These are phyloP conservation scores for Lophium mytilinum DNA, from an alignment of 495 filamentous ascomycete species.

Conservation along the genomic window DNA sequence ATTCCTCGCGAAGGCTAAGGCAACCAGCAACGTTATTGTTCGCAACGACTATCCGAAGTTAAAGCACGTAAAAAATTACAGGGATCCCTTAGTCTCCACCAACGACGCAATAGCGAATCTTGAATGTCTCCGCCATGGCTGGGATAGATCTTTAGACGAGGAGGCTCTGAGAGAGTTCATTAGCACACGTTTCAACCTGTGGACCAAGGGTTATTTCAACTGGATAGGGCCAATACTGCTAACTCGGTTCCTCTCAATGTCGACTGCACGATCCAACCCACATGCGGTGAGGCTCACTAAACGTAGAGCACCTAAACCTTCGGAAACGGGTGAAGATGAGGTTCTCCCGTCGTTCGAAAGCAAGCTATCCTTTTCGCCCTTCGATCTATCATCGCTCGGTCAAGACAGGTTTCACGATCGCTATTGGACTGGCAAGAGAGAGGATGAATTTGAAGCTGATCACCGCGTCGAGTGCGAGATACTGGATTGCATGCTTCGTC, in stretches of 20 bases:
- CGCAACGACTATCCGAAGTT: conserved; percentile 6
- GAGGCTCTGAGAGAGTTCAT: conserved; percentile 17
- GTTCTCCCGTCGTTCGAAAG: neutral
- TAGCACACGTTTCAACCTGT: conserved; percentile 19
- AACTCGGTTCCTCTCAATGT: neutral
- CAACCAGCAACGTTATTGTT: neutral
- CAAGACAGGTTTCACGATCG: no score
- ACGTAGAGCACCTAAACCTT: neutral
- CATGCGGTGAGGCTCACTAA: conserved; percentile 6
- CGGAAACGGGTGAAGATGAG: neutral
- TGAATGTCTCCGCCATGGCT: conserved; percentile 14
- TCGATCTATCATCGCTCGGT: neutral
- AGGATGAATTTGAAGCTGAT: no score
- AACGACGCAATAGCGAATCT: conserved; percentile 18
- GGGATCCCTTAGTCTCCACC: conserved; percentile 16
- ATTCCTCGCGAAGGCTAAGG: neutral
- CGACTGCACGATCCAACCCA: neutral
- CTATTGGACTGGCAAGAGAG: no score
- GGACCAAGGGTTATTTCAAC: conserved; percentile 5
- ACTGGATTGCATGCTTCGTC: no score
- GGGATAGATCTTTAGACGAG: conserved; percentile 19
- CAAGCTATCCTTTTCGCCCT: conserved; percentile 14
- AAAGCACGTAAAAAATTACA: conserved; percentile 17
- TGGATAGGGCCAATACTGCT: conserved; percentile 2
- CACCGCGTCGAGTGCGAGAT: no score